A percentile compares a stretch with the other conserved stretches of the same genome.
Conservation (phyloP, 495 filamentous ascomycete genomes). For the Tuber indicum region DNA sequence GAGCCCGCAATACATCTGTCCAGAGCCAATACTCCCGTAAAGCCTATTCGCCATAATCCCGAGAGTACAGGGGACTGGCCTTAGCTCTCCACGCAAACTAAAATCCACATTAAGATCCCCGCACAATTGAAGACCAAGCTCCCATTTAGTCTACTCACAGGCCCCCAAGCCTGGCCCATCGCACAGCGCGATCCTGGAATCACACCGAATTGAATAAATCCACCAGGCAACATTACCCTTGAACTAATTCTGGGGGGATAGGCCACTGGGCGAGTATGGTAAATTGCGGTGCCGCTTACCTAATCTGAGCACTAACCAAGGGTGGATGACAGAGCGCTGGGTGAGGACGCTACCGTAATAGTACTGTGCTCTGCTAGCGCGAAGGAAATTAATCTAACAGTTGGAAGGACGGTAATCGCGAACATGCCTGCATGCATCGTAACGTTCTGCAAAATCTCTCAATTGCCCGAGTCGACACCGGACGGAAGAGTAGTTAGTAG, state of each 20-base stretch:
- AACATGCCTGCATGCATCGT: too few relatives aligned
- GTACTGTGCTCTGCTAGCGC: too few relatives aligned
- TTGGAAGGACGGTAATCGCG: too few relatives aligned
- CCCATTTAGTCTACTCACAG: neutral
- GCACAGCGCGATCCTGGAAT: neutral
- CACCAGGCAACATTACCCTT: neutral
- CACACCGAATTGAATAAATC: neutral
- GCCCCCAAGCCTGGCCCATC: neutral
- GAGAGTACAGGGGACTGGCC: neutral
- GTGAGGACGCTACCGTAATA: too few relatives aligned
- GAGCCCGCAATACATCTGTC: neutral
- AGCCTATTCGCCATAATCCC: neutral
- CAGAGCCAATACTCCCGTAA: neutral
- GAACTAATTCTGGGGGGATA: neutral
- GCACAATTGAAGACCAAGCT: neutral
- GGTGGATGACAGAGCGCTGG: too few relatives aligned
- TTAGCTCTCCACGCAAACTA: neutral
- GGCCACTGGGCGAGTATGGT: too few relatives aligned
- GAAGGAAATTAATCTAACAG: too few relatives aligned
- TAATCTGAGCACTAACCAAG: too few relatives aligned
- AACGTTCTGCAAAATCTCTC: too few relatives aligned
- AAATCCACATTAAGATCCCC: neutral
- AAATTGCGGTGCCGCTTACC: too few relatives aligned
- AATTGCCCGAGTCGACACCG: too few relatives aligned
- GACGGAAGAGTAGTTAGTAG: too few relatives aligned